These are phyloP conservation scores for Austroboletus novae-zelandiae DNA, from an alignment of 1,284 basidiomycete species.

Conservation along the genomic window DNA sequence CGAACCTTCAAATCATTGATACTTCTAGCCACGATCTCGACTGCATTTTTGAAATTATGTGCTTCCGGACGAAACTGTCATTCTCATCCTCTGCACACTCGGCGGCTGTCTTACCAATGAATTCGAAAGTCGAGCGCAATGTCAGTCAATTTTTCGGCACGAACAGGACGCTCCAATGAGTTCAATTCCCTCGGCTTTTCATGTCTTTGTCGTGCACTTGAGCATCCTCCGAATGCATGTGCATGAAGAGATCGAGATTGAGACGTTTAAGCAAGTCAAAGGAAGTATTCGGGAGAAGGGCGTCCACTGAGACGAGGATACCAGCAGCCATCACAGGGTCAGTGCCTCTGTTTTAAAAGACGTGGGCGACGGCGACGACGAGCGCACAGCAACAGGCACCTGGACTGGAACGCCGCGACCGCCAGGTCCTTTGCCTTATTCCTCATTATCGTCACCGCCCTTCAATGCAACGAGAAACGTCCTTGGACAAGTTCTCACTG, in stretches of 20 bases:
- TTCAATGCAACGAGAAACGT: slow-evolving; percentile 22
- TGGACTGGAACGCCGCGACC: slow-evolving; percentile 13
- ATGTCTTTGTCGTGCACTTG: slow-evolving; percentile 66
- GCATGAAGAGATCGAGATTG: slow-evolving; percentile 83
- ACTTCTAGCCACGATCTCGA: slow-evolving; percentile 67
- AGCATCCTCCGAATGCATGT: slow-evolving; percentile 79
- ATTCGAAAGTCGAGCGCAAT: slow-evolving; percentile 41
- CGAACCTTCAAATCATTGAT: slow-evolving; percentile 47
- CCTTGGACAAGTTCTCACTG: slow-evolving; percentile 22
- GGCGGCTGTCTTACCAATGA: slow-evolving; percentile 72
- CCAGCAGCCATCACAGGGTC: slow-evolving; percentile 10
- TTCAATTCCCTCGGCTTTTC: slow-evolving; percentile 75
- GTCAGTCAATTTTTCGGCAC: neutral
- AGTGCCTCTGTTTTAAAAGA: slow-evolving; percentile 2
- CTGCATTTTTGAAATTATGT: slow-evolving; percentile 60
- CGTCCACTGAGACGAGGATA: slow-evolving; percentile 16
- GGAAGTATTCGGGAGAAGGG: slow-evolving; percentile 18
- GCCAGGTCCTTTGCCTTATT: slow-evolving; percentile 19
- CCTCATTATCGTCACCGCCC: slow-evolving; percentile 7
- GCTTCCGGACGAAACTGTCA: slow-evolving; percentile 70
- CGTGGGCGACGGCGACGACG: neutral
- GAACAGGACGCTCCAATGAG: slow-evolving; percentile 52
- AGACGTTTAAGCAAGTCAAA: slow-evolving; percentile 66
- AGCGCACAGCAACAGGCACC: slow-evolving; percentile 16
- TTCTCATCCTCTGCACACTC: slow-evolving; percentile 84